A percentile compares a stretch with the other conserved stretches of the same genome.
Evolutionary conservation across 2,329 filamentous ascomycete genomes (phyloP).

Genomic region (Pseudogymnoascus sp.): DNA sequence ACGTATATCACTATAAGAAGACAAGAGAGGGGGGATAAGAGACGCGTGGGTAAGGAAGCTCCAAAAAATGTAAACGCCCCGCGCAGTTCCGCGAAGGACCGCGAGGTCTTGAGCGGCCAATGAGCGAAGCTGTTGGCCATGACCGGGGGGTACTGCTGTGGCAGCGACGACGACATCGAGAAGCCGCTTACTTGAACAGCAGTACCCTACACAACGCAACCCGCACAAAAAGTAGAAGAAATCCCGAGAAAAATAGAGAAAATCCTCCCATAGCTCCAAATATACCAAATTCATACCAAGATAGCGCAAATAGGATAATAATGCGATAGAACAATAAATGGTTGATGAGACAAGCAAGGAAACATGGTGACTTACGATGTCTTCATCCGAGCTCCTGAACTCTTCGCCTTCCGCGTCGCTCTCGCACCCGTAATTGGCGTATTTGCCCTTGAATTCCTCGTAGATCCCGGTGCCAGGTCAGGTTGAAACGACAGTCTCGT

Average conservation of each 20-base stretch:
- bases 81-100: neutral
- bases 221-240: conserved; percentile 4
- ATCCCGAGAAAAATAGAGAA: conserved; percentile 18
- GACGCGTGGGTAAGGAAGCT: neutral
- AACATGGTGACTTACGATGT: conserved; percentile 52
- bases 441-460: conserved; percentile 49
- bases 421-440: conserved; percentile 48
- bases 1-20: neutral
- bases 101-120: neutral
- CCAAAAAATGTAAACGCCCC: neutral
- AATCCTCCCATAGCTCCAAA: conserved; percentile 5
- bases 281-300: neutral
- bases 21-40: neutral
- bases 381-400: conserved; percentile 52
- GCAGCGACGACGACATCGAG: neutral
- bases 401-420: conserved; percentile 52
- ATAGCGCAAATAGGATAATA: conserved; percentile 11
- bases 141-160: neutral
- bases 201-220: neutral
- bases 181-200: neutral
- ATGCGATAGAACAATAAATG: conserved; percentile 14
- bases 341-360: conserved; percentile 12
- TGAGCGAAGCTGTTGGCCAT: neutral
- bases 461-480: conserved; percentile 36
- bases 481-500: conserved; percentile 42